Percentiles rank a stretch among this genome's conserved stretches.
phyloP scores from a whole-genome alignment of 257 asterid species.

The Pogostemon cablin region DNA sequence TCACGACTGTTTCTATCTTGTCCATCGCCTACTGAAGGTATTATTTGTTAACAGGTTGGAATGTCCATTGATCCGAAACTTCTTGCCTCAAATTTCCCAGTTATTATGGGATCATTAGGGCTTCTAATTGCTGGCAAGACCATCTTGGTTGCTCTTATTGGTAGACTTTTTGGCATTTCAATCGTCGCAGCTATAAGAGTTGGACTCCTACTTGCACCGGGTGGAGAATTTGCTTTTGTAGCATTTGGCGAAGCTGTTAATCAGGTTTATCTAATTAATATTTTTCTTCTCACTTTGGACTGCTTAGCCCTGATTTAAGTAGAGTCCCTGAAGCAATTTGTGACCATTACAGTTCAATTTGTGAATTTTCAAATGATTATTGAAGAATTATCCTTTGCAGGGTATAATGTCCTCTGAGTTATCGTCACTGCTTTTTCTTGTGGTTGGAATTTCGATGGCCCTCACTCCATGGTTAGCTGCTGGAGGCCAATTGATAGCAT shows the following conservation, averaged over 20 bases:
- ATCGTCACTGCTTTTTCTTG: conserved; percentile 93
- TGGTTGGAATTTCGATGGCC: conserved; percentile 99
- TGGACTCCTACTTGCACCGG: conserved; percentile 99
- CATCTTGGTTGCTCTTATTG: conserved; percentile 81
- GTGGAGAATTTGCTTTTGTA: conserved; percentile 98
- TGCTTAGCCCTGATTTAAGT: conserved; percentile 28
- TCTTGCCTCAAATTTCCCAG: conserved; percentile 90
- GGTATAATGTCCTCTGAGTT: conserved; percentile 93
- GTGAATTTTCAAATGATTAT: conserved; percentile 14
- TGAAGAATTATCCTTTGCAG: conserved; percentile 46
- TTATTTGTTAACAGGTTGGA: conserved; percentile 74
- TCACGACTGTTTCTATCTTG: background rate
- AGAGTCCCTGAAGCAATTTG: conserved; percentile 21
- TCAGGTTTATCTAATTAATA: conserved; percentile 59
- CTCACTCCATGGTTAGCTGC: conserved; percentile 98
- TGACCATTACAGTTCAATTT: background rate
- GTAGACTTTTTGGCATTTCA: conserved; percentile 84
- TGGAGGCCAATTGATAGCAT: conserved; percentile 98
- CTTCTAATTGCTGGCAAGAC: conserved; percentile 94
- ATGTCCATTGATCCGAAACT: conserved; percentile 99
- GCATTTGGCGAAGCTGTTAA: conserved; percentile 99
- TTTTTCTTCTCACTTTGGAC: conserved; percentile 29
- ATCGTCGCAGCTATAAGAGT: conserved; percentile 87
- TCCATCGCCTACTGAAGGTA: conserved; percentile 25
- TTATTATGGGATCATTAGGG: conserved; percentile 74